Conservation (phyloP, 2,329 filamentous ascomycete genomes). For the Mycosphaerella arachidis region DNA sequence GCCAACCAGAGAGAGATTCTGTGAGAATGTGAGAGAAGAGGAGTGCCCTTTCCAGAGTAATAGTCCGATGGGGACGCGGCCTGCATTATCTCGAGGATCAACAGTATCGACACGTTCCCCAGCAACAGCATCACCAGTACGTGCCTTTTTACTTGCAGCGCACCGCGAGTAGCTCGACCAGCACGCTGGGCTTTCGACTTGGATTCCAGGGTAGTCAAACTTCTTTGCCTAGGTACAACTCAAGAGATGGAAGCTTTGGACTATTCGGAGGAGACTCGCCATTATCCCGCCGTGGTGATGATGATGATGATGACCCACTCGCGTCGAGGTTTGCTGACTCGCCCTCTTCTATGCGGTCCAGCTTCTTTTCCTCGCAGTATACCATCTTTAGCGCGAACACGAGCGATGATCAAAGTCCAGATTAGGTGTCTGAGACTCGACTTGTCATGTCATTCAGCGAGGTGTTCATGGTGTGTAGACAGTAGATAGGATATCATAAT, state of each 20-base stretch:
- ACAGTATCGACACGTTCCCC: background rate
- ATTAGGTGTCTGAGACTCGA: background rate
- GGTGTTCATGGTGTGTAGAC: background rate
- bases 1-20: constrained; percentile 3
- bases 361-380: background rate
- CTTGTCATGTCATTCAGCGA: background rate
- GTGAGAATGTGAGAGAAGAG: constrained; percentile 2
- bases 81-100: constrained; percentile 1
- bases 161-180: constrained; percentile 9
- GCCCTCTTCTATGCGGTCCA: background rate
- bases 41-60: background rate
- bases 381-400: background rate
- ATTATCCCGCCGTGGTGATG: background rate
- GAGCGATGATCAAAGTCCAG: background rate
- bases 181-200: constrained; percentile 5
- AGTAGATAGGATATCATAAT: background rate
- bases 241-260: background rate
- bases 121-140: constrained; percentile 4
- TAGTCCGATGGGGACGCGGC: background rate
- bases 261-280: background rate
- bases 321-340: background rate
- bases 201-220: background rate
- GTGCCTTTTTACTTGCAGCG: constrained; percentile 9
- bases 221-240: background rate
- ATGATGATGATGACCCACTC: background rate